Conservation (phyloP, 163 green algal species). For the Volvox carteri region DNA sequence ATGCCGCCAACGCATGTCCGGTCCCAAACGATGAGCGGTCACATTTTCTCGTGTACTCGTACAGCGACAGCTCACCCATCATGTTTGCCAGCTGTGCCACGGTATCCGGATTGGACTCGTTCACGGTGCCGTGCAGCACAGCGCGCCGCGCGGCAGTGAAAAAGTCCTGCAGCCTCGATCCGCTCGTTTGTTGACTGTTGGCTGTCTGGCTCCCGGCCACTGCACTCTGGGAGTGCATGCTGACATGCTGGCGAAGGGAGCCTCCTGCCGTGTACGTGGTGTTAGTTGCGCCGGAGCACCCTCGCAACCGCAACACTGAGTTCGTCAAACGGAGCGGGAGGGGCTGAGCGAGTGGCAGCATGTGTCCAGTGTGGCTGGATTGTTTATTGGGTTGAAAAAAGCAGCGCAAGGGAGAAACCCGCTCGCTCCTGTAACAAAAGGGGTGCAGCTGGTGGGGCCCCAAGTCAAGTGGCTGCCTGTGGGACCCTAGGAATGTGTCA, state of each 20-base stretch:
- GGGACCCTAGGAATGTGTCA: not conserved
- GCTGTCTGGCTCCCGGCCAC: not conserved
- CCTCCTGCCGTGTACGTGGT: not conserved
- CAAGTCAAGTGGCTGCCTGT: not conserved
- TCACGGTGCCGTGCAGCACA: not conserved
- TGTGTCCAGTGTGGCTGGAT: slow-evolving; percentile 22
- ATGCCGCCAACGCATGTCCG: too few relatives aligned
- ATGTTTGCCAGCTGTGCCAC: not conserved
- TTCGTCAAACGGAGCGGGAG: slow-evolving; percentile 32
- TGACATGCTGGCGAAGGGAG: slow-evolving; percentile 22
- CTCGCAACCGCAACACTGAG: slow-evolving; percentile 37
- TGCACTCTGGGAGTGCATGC: slow-evolving; percentile 18
- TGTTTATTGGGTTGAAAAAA: not conserved
- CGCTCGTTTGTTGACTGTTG: not conserved
- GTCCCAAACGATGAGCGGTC: too few relatives aligned
- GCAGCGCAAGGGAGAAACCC: not conserved
- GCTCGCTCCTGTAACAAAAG: not conserved
- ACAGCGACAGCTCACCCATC: slow-evolving; percentile 26
- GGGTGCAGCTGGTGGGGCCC: not conserved
- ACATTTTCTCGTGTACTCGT: too few relatives aligned
- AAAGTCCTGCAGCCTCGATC: slow-evolving; percentile 38
- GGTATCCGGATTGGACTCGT: slow-evolving; percentile 7
- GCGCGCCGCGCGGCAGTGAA: slow-evolving; percentile 18
- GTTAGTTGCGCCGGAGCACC: slow-evolving; percentile 2
- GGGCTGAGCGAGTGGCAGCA: slow-evolving; percentile 24